A percentile compares a stretch with the other conserved stretches of the same genome.
Evolutionary conservation across 225 moss, liverwort and hornwort species (phyloP).

Genomic region (Antitrichia curtipendula): DNA sequence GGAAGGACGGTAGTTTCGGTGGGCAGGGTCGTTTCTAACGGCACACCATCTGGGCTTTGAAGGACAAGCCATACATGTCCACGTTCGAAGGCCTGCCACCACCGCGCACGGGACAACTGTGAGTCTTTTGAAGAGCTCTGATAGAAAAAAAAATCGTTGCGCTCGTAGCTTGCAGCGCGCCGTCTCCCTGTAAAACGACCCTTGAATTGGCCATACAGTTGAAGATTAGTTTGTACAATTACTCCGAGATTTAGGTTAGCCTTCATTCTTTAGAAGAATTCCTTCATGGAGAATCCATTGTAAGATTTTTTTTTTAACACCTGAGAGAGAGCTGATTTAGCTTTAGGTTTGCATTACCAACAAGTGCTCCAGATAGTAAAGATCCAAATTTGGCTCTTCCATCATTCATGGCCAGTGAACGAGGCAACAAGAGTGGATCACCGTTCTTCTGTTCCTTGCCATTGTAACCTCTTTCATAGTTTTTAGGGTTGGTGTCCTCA

Average conservation of each 20-base stretch:
- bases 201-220: not conserved
- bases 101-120: not conserved
- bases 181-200: not conserved
- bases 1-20: slow-evolving; percentile 11
- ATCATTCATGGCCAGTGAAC: not conserved
- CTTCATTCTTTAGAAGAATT: not conserved
- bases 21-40: not conserved
- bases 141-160: not conserved
- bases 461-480: not conserved
- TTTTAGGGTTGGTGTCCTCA: not conserved
- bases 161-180: not conserved
- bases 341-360: not conserved
- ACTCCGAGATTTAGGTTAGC: not conserved
- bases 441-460: not conserved
- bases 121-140: not conserved
- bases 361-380: not conserved
- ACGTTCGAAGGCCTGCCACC: not conserved
- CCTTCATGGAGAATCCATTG: not conserved
- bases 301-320: not conserved
- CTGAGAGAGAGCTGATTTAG: not conserved
- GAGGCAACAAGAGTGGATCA: not conserved
- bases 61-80: not conserved
- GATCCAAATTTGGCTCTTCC: not conserved
- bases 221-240: not conserved
- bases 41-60: not conserved